Conservation (phyloP, 2,329 filamentous ascomycete genomes). For the Fusarium transvaalense region DNA sequence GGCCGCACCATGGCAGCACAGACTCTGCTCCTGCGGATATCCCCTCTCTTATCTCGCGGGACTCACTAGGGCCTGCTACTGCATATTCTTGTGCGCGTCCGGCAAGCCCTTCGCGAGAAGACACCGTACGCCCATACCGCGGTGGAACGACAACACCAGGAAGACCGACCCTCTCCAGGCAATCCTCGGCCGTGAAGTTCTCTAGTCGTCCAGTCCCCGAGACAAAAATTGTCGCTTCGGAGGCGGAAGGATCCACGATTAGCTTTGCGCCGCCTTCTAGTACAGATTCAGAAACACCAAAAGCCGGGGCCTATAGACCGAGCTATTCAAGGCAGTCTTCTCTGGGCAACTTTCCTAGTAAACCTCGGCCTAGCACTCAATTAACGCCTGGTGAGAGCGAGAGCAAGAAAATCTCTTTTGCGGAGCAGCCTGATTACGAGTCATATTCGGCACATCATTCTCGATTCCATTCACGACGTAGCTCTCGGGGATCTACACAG, state of each 20-base stretch:
- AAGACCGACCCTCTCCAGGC: constrained; percentile 64
- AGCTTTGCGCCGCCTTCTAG: constrained; percentile 70
- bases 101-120: constrained; percentile 45
- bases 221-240: constrained; percentile 70
- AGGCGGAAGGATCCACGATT: constrained; percentile 72
- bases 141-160: constrained; percentile 46
- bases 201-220: constrained; percentile 80
- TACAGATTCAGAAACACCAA: constrained; percentile 46
- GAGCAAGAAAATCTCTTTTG: constrained; percentile 74
- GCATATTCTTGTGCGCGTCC: constrained; percentile 41
- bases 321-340: constrained; percentile 61
- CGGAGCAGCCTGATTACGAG: constrained; percentile 53
- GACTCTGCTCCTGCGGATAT: constrained; percentile 39
- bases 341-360: constrained; percentile 70
- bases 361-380: constrained; percentile 71
- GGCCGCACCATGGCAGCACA: constrained; percentile 1
- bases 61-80: constrained; percentile 15
- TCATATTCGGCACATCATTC: constrained; percentile 40
- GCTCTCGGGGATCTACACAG: constrained; percentile 52
- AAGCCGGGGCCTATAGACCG: constrained; percentile 52
- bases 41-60: constrained; percentile 39
- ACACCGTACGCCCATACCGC: constrained; percentile 37
- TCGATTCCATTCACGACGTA: constrained; percentile 54
- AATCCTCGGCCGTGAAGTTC: constrained; percentile 71
- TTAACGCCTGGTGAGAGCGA: constrained; percentile 66